A percentile compares a stretch with the other conserved stretches of the same genome.
These are phyloP conservation scores for Carpediemonas membranifera DNA, from an alignment of 78 protist species.

Conservation along the genomic window DNA sequence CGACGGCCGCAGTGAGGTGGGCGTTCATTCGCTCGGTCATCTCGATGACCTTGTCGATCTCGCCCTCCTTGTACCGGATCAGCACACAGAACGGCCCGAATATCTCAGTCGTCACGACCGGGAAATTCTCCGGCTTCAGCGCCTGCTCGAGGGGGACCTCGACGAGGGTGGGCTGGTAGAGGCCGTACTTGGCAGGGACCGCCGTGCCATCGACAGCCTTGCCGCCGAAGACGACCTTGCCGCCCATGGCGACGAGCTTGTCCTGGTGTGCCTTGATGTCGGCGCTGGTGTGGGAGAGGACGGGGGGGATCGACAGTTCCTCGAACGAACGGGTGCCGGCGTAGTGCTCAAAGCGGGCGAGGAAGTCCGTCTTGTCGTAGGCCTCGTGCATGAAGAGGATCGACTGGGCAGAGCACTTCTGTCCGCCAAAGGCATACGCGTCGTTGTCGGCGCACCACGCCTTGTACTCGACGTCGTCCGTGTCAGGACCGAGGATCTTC, in stretches of 20 bases:
- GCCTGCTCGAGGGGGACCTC: slow-evolving; percentile 14
- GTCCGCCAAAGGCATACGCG: slow-evolving; percentile 34
- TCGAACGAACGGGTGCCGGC: slow-evolving; percentile 4
- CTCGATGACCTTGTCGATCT: slow-evolving; percentile 3
- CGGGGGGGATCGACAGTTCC: slow-evolving; percentile 6
- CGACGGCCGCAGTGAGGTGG: slow-evolving; percentile 20
- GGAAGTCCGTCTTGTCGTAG: not conserved
- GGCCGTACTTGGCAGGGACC: slow-evolving; percentile 26
- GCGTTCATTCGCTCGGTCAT: slow-evolving; percentile 1
- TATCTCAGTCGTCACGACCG: slow-evolving; percentile 11
- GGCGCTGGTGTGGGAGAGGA: not conserved
- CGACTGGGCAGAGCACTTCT: slow-evolving; percentile 42
- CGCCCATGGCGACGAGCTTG: not conserved
- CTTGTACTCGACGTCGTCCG: not conserved
- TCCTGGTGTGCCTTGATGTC: not conserved
- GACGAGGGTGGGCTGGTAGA: slow-evolving; percentile 24
- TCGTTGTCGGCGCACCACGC: slow-evolving; percentile 25
- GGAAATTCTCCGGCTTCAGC: not conserved
- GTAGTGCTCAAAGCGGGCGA: not conserved
- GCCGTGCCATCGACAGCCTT: not conserved
- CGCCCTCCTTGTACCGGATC: slow-evolving; percentile 4
- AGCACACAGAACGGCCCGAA: slow-evolving; percentile 27
- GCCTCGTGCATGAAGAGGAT: slow-evolving; percentile 27
- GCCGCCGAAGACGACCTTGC: slow-evolving; percentile 25
- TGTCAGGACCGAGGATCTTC: slow-evolving; percentile 24